Base-by-base conservation (phyloP, 1,139 yeast species). In the Yamadazyma aaseri region DNA sequence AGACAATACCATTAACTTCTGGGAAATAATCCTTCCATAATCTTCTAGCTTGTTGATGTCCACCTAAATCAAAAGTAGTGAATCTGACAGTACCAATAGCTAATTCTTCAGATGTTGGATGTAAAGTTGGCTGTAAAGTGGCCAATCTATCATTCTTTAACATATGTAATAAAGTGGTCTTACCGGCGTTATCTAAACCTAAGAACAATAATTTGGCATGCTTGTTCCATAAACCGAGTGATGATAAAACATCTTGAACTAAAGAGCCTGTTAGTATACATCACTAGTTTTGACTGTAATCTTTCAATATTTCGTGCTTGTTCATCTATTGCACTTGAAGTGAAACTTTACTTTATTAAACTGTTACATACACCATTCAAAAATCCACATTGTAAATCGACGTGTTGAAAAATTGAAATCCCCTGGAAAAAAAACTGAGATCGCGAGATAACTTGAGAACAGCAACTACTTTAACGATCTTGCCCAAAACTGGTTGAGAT, bases 1-100 rank as follows among this genome's bases (percentile, higher is more conserved):
- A 94, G 18, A 92, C 97, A 51, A 92, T 92, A 35, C 97, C 98
- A 62, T 89, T 86, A 37, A 92, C 98, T 65, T 92, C 98, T 36
- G 98, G 99, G 81, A 94, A 92, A 64, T 92, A 92, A 62, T 92
- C 97, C 62, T 89, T 90, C 99, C 99, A 92, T 58, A 92, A 80
- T 68, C 98, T 87, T 71, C 99, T 90, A 31, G 98, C 98, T 67
- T 90, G 97, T 60, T 79, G 83, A 71, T 92, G 98, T 28, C 99
- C 99, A 63, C 99, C 99, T 54, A 92, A 76, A 64, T 92, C 99
- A 53, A 92, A 92, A 26, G 98, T 94, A 42, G 99, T 92, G 75
- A 92, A 92, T 63, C 92, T 84, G 45, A 92, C 95, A 48, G 86
- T 84, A 46, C 97, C 98, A 54, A 92, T 92, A 41, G 97, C 94